These are phyloP conservation scores for Globisporangium spiculum DNA, from an alignment of 352 stramenopile species.

Conservation along the genomic window DNA sequence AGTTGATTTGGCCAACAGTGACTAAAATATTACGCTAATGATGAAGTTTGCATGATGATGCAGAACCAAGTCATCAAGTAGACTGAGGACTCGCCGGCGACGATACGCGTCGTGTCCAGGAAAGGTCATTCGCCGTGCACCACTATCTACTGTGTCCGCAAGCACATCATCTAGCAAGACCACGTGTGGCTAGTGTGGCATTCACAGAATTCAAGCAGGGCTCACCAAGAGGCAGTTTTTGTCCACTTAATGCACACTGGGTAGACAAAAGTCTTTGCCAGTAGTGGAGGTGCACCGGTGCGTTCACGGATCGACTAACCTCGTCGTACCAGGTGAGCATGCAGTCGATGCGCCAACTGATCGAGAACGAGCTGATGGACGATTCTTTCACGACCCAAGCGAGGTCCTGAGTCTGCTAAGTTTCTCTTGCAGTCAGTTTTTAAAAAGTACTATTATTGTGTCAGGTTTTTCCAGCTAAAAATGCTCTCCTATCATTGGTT, in stretches of 20 bases:
- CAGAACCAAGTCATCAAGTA: slow-evolving; percentile 15
- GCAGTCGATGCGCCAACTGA: slow-evolving; percentile 27
- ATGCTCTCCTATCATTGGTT: too few species aligned
- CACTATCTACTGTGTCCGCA: slow-evolving; percentile 18
- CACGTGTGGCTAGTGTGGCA: slow-evolving; percentile 21
- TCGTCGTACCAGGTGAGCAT: slow-evolving; percentile 31
- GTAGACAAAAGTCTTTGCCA: slow-evolving; percentile 17
- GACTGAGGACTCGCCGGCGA: slow-evolving; percentile 11
- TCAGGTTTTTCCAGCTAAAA: too few species aligned
- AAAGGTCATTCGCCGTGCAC: slow-evolving; percentile 1
- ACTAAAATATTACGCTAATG: not conserved
- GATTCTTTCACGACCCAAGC: not conserved
- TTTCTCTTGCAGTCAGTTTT: not conserved
- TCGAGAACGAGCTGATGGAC: slow-evolving; percentile 30
- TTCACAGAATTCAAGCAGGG: not conserved
- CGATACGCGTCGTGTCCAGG: not conserved
- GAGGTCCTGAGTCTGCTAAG: not conserved
- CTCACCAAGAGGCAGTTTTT: not conserved
- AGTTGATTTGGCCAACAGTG: not conserved
- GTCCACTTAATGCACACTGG: not conserved
- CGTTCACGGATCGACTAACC: slow-evolving; percentile 31
- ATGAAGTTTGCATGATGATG: not conserved
- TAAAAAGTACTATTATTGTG: too few species aligned
- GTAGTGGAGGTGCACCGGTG: slow-evolving; percentile 20
- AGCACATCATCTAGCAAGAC: slow-evolving; percentile 18